These are phyloP conservation scores for Globisporangium mamillatum DNA, from an alignment of 352 stramenopile species.

Conservation along the genomic window DNA sequence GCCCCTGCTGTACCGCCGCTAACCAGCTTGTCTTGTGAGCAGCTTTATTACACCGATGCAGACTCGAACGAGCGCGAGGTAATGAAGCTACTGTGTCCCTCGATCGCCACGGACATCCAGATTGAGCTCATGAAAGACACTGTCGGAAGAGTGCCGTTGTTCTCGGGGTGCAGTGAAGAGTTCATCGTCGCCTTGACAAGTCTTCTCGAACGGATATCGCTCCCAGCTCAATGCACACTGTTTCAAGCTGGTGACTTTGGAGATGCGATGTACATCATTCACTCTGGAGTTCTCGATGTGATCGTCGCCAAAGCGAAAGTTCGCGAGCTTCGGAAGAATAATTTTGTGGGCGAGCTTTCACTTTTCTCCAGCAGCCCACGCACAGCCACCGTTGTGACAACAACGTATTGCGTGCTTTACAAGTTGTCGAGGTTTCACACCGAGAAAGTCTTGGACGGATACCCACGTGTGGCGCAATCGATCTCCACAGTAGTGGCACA, in stretches of 20 bases:
- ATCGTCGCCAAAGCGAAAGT: slow-evolving; percentile 56
- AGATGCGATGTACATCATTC: slow-evolving; percentile 77
- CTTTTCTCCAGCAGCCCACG: slow-evolving; percentile 57
- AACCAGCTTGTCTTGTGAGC: slow-evolving; percentile 5
- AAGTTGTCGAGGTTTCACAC: slow-evolving; percentile 64
- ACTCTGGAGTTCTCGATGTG: slow-evolving; percentile 64
- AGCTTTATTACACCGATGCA: slow-evolving; percentile 66
- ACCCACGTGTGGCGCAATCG: slow-evolving; percentile 35
- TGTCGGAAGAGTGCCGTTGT: slow-evolving; percentile 51
- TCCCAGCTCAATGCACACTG: slow-evolving; percentile 53
- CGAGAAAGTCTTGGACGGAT: slow-evolving; percentile 49
- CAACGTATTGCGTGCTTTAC: slow-evolving; percentile 70
- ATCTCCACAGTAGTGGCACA: slow-evolving; percentile 27
- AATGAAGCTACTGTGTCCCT: slow-evolving; percentile 64
- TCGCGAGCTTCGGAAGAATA: slow-evolving; percentile 65
- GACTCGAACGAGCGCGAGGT: slow-evolving; percentile 73
- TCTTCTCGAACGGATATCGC: slow-evolving; percentile 55
- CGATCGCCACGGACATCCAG: slow-evolving; percentile 74
- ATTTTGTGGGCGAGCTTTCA: slow-evolving; percentile 72
- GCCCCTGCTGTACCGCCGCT: neutral
- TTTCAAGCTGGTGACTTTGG: slow-evolving; percentile 56
- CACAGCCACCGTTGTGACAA: slow-evolving; percentile 53
- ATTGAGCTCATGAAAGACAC: slow-evolving; percentile 59
- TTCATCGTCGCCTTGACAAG: slow-evolving; percentile 67
- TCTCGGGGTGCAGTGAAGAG: slow-evolving; percentile 45